Base-by-base conservation (phyloP, 768 basidiomycete genomes). In the Thelephora aurantiotincta region DNA sequence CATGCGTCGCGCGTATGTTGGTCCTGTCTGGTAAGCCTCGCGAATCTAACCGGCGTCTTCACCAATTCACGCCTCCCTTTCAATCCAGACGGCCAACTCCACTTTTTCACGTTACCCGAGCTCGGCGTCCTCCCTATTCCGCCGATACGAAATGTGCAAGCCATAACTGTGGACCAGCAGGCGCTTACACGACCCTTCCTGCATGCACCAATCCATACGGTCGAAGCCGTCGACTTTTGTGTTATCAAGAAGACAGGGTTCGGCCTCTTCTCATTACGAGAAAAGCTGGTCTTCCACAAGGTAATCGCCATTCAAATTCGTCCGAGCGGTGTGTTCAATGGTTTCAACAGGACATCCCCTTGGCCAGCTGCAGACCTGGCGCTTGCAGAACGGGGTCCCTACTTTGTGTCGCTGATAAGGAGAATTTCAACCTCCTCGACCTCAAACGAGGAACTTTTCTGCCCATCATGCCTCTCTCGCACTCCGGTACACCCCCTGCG, bases 101-200 rank as follows among this genome's bases (percentile, higher is more conserved):
- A 84, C 58, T 82, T 96, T 58, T 86, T 87, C 54, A 72, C 78
- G 0, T 67, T 93, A 1, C 92, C 94, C 1, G 75, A 79, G 3
- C 72, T 97, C 16, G 87, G 92, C 50, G 74, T 77, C 1, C 71
- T 87, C 0, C 70, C 78, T 5, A 79, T 87, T 51, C 82, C 82
- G 48, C 83, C 92, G 2, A 71, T 97, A 19, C 75, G 90, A 41
- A 80, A 92, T 50, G 83, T 88, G 3, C 65, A 84, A 16, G 69
- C 82, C 0, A 78, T 94, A 52, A 79, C 90, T 0, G 78, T 96
- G 0, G 93, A 98, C 57, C 79, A 92, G 48, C 69, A 71, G 44
- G 80, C 86, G 53, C 64, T 85, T 19, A 66, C 64, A 36, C 69
- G 80, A 7, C 71, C 72, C 0, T 72, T 63, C 30, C 54, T 62